phyloP scores from a whole-genome alignment of 2,329 filamentous ascomycete genomes.

The Epichloe typhina region DNA sequence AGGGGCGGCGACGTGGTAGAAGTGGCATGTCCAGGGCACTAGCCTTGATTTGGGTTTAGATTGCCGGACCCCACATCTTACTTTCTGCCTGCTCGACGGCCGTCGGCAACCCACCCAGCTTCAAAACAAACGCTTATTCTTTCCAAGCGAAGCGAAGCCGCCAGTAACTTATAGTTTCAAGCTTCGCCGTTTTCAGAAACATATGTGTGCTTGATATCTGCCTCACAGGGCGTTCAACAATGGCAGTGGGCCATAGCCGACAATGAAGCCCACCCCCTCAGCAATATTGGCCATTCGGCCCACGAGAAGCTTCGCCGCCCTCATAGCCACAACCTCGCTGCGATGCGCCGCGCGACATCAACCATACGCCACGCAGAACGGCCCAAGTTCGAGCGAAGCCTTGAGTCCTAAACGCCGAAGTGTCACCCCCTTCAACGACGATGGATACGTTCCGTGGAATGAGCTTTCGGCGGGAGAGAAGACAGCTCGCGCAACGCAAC shows the following conservation, averaged over 20 bases:
- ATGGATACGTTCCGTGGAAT: slow-evolving; percentile 69
- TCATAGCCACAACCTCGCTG: slow-evolving; percentile 3
- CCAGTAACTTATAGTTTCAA: no score
- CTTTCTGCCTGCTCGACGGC: slow-evolving; percentile 15
- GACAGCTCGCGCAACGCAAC: slow-evolving; percentile 72
- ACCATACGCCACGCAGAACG: slow-evolving; percentile 47
- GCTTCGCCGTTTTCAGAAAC: neutral
- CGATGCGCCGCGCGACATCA: slow-evolving; percentile 13
- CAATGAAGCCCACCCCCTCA: slow-evolving; percentile 30
- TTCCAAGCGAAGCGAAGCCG: slow-evolving; percentile 4
- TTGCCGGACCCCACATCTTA: slow-evolving; percentile 11
- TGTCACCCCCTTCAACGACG: slow-evolving; percentile 82
- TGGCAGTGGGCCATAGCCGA: slow-evolving; percentile 24
- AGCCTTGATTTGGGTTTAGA: slow-evolving; percentile 19
- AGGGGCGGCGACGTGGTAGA: slow-evolving; percentile 21
- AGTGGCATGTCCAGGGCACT: slow-evolving; percentile 29
- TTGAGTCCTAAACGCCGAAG: slow-evolving; percentile 45
- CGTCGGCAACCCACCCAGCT: slow-evolving; percentile 3
- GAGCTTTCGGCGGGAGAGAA: slow-evolving; percentile 68
- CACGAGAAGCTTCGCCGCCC: slow-evolving; percentile 14
- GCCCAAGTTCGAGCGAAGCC: slow-evolving; percentile 21
- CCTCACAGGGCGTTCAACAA: slow-evolving; percentile 11
- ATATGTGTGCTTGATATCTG: neutral
- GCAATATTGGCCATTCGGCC: slow-evolving; percentile 21
- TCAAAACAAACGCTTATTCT: no score